A percentile compares a stretch with the other conserved stretches of the same genome.
Evolutionary conservation across 2,329 filamentous ascomycete species (phyloP).

Genomic region (Epichloe baconii): DNA sequence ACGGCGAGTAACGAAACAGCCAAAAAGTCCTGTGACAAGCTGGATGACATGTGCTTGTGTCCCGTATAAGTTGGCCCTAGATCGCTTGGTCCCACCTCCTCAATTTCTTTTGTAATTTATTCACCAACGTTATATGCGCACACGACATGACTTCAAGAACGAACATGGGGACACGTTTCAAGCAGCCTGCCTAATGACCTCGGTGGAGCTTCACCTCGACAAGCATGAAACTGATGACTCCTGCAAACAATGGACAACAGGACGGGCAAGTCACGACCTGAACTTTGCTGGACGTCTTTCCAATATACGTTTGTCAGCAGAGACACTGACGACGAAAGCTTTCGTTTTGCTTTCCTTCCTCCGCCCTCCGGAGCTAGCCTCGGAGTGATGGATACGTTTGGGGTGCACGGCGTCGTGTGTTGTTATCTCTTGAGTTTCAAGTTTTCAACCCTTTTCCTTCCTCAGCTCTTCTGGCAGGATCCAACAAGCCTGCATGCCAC

Average conservation of each 20-base stretch:
- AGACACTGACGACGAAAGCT: background rate
- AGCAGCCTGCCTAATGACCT: background rate
- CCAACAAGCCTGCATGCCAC: background rate
- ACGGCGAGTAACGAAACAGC: slow-evolving; percentile 51
- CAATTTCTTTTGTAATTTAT: slow-evolving; percentile 6
- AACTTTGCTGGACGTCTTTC: background rate
- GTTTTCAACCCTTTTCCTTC: background rate
- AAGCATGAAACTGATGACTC: background rate
- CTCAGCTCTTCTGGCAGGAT: background rate
- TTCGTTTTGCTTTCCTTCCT: background rate
- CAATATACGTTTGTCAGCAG: background rate
- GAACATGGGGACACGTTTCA: background rate
- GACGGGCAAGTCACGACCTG: background rate
- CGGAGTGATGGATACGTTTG: background rate
- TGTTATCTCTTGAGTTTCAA: background rate
- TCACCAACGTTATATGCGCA: slow-evolving; percentile 7
- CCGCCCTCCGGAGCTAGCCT: background rate
- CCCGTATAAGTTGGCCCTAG: background rate
- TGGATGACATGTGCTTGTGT: background rate
- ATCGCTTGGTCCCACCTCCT: background rate
- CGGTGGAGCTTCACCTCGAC: background rate
- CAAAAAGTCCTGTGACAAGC: slow-evolving; percentile 29
- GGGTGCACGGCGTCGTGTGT: background rate
- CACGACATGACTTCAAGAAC: background rate
- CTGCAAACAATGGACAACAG: background rate